Percentiles rank a stretch among this genome's conserved stretches.
These are phyloP conservation scores for Vigna unguiculata DNA, from an alignment of 306 rosid species.

Conservation along the genomic window DNA sequence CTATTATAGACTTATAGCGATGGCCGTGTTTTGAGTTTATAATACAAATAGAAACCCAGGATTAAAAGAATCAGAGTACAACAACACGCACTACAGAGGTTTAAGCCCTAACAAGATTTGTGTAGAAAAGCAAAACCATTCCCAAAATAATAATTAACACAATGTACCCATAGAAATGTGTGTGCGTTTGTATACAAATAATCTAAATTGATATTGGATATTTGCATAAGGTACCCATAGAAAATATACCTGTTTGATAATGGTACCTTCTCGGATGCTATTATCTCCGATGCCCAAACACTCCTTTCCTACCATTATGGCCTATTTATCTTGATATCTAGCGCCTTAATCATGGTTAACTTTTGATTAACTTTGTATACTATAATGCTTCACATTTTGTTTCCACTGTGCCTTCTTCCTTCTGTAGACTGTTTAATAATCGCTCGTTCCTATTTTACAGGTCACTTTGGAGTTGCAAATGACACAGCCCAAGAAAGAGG, in stretches of 20 bases:
- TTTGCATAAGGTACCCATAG: too few relatives aligned
- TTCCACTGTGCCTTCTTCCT: slow-evolving; percentile 12
- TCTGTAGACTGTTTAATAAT: slow-evolving; percentile 3
- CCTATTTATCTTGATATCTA: too few relatives aligned
- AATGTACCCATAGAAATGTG: too few relatives aligned
- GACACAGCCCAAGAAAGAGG: slow-evolving; percentile 67
- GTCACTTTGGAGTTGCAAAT: slow-evolving; percentile 77
- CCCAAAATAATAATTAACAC: background rate
- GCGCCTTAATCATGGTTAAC: too few relatives aligned
- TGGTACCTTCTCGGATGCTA: too few relatives aligned
- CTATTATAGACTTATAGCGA: background rate
- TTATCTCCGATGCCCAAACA: too few relatives aligned
- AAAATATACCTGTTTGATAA: too few relatives aligned
- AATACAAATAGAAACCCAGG: background rate
- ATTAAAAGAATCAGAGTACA: background rate
- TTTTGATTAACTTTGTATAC: too few relatives aligned
- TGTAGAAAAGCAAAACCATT: background rate
- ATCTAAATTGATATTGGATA: too few relatives aligned
- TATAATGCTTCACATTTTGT: background rate
- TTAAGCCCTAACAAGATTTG: too few relatives aligned
- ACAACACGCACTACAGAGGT: background rate
- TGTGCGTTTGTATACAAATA: too few relatives aligned
- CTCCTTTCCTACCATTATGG: too few relatives aligned
- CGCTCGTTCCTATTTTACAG: slow-evolving; percentile 46
- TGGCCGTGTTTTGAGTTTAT: background rate